phyloP scores from a whole-genome alignment of 495 filamentous ascomycete species.

The Hyaloscypha variabilis region DNA sequence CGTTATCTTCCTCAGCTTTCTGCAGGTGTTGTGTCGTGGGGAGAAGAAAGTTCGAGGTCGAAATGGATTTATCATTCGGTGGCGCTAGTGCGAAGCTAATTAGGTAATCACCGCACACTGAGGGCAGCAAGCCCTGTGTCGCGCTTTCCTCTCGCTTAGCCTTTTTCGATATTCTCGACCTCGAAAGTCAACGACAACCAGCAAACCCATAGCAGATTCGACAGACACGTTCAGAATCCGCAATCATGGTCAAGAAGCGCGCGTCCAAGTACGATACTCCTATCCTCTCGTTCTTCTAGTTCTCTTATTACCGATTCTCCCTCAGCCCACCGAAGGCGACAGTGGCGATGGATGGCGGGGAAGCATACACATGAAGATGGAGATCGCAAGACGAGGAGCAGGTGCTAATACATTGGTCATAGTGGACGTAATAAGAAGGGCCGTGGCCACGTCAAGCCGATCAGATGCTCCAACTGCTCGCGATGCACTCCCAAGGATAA shows the following conservation, averaged over 20 bases:
- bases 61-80: not conserved
- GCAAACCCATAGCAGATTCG: conserved; percentile 8
- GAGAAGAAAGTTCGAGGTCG: conserved; percentile 6
- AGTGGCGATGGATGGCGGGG: not conserved
- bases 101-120: not conserved
- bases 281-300: not conserved
- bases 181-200: conserved; percentile 1
- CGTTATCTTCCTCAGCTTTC: conserved; percentile 53
- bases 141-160: not conserved
- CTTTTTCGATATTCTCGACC: not conserved
- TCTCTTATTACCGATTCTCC: not conserved
- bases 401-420: conserved; percentile 26
- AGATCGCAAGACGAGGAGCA: not conserved
- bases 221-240: conserved; percentile 49
- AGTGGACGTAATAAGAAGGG: conserved; percentile 99
- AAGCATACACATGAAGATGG: not conserved
- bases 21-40: conserved; percentile 1
- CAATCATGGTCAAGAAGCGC: conserved; percentile 99
- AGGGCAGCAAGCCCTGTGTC: not conserved
- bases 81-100: not conserved
- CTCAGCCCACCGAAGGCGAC: not conserved
- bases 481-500: conserved; percentile 99
- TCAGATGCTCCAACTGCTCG: conserved; percentile 99
- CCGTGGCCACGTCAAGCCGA: conserved; percentile 93
- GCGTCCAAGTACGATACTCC: conserved; percentile 79